Conservation (phyloP, 2,329 filamentous ascomycete species). For the Diaporthe citri region DNA sequence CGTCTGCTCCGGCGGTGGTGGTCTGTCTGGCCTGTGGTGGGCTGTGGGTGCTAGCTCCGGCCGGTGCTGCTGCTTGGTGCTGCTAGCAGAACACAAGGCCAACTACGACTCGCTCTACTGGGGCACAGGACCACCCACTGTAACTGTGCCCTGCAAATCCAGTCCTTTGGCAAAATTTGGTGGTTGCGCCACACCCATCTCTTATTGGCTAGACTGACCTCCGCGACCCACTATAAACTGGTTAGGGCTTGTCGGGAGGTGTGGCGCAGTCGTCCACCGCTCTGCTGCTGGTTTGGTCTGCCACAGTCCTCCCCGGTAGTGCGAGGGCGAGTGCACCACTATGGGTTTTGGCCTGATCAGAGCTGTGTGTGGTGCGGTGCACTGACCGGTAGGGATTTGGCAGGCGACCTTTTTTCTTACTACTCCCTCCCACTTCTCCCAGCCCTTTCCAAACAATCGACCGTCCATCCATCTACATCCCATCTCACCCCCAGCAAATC, state of each 20-base stretch:
- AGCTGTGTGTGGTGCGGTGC: constrained; percentile 25
- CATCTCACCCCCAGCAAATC: constrained; percentile 48
- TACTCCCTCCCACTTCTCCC: constrained; percentile 32
- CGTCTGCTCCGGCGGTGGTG: constrained; percentile 28
- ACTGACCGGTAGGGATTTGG: constrained; percentile 26
- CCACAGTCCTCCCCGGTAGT: not conserved
- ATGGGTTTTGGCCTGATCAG: constrained; percentile 14
- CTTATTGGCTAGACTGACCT: not conserved
- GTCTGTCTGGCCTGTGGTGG: constrained; percentile 16
- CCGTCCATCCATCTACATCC: constrained; percentile 44
- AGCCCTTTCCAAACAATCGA: constrained; percentile 41
- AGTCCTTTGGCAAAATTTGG: constrained; percentile 22
- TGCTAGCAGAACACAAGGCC: constrained; percentile 1
- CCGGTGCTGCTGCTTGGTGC: constrained; percentile 4
- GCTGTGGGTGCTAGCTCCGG: constrained; percentile 30
- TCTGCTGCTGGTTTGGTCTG: not conserved
- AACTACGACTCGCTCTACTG: not conserved
- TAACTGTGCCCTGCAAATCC: constrained; percentile 6
- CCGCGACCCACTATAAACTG: not conserved
- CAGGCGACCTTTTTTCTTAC: constrained; percentile 29
- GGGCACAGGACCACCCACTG: not conserved
- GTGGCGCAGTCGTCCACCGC: constrained; percentile 11
- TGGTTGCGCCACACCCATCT: not conserved
- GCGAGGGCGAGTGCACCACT: not conserved
- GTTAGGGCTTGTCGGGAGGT: constrained; percentile 1